These are phyloP conservation scores for Galeopsis tetrahit DNA, from an alignment of 257 asterid species.

Conservation along the genomic window DNA sequence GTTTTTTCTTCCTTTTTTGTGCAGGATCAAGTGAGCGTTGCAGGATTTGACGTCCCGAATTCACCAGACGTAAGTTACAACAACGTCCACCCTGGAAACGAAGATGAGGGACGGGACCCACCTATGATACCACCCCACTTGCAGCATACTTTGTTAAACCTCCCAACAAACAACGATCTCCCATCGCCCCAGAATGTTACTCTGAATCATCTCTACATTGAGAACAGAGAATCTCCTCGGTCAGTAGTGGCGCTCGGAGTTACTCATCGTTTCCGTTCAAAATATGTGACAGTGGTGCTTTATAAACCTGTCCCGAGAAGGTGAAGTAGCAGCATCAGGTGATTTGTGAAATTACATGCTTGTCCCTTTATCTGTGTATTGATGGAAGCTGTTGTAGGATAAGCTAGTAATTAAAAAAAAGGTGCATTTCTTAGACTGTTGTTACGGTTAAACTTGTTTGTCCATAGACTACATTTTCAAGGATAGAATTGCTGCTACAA, in stretches of 20 bases:
- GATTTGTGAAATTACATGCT: neutral
- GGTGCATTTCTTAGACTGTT: constrained; percentile 20
- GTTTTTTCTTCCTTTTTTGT: neutral
- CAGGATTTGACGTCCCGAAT: constrained; percentile 78
- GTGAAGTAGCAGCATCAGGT: constrained; percentile 43
- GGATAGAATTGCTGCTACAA: constrained; percentile 20
- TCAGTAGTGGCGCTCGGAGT: constrained; percentile 82
- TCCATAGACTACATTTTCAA: constrained; percentile 15
- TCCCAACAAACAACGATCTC: constrained; percentile 50
- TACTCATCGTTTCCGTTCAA: constrained; percentile 92
- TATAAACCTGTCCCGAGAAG: constrained; percentile 89
- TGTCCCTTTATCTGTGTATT: constrained; percentile 27
- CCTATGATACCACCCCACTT: constrained; percentile 75
- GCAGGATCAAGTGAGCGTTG: constrained; percentile 79
- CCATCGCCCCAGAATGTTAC: constrained; percentile 68
- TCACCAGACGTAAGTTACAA: constrained; percentile 91
- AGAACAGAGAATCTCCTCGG: constrained; percentile 67
- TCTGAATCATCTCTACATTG: constrained; percentile 87
- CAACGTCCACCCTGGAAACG: constrained; percentile 62
- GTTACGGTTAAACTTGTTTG: constrained; percentile 14
- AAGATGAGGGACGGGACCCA: constrained; percentile 82
- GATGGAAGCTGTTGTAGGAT: constrained; percentile 23
- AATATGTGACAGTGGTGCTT: constrained; percentile 82
- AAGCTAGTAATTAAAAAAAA: constrained; percentile 11
- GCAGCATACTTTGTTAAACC: constrained; percentile 70